A percentile compares a stretch with the other conserved stretches of the same genome.
Conservation (phyloP, 2,329 filamentous ascomycete genomes). For the Aureobasidium sp. region DNA sequence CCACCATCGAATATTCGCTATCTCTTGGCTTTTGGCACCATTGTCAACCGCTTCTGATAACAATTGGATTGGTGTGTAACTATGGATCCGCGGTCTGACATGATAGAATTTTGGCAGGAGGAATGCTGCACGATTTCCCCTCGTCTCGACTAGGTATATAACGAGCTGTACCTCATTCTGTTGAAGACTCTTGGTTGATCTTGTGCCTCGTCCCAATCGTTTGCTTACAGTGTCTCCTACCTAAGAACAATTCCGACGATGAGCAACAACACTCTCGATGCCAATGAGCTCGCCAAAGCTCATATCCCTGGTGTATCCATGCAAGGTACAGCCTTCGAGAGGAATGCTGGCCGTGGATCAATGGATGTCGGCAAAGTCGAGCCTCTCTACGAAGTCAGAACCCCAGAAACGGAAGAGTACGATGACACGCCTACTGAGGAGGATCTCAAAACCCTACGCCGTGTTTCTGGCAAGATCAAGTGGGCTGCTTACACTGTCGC, state of each 20-base stretch:
- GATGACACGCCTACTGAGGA: conserved; percentile 37
- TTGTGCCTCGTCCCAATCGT: background rate
- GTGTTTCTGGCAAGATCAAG: conserved; percentile 44
- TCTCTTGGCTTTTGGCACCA: conserved; percentile 7
- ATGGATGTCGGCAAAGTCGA: conserved; percentile 10
- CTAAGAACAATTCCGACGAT: background rate
- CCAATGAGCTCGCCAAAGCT: conserved; percentile 1
- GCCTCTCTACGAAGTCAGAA: background rate
- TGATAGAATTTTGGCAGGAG: background rate
- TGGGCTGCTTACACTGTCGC: conserved; percentile 48
- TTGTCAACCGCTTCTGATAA: conserved; percentile 5
- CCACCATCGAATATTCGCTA: conserved; percentile 8
- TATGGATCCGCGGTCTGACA: background rate
- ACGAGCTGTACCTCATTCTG: background rate
- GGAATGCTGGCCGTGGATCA: background rate
- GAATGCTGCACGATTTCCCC: background rate
- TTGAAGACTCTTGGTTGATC: background rate
- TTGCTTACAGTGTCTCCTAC: background rate
- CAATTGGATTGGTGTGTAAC: background rate
- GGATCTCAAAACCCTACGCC: conserved; percentile 39
- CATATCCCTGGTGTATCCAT: background rate
- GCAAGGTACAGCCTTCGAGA: background rate
- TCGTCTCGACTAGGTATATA: background rate
- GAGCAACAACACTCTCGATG: conserved; percentile 1
- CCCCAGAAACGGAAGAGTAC: background rate